Evolutionary conservation across 192 early-diverging fungal genomes (phyloP).

Genomic region (Spinellus fusiger): DNA sequence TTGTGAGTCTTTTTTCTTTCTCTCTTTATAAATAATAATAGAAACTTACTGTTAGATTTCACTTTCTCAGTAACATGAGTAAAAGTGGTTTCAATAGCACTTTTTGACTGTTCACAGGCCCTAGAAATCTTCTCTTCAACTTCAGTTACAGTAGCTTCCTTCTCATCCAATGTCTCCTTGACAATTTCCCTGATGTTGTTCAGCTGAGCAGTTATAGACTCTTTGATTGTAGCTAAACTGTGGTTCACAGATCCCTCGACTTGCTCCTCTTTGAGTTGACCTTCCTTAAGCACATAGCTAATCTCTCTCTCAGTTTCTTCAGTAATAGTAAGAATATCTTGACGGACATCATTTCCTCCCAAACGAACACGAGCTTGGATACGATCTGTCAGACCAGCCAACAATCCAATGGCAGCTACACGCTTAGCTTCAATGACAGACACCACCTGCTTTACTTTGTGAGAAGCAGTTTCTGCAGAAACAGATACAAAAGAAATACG

Average conservation of each 20-base stretch:
- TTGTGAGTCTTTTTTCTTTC: no score
- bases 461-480: neutral
- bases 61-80: neutral
- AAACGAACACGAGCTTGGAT: conserved; percentile 5
- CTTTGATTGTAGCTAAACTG: neutral
- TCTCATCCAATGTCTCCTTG: neutral
- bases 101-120: neutral
- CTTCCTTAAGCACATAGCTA: conserved; percentile 7
- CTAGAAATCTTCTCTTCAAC: neutral
- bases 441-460: conserved; percentile 3
- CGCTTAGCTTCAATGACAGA: conserved; percentile 9
- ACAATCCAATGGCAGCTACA: neutral
- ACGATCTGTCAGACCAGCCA: neutral
- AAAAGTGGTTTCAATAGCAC: conserved; percentile 3
- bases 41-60: conserved; percentile 2
- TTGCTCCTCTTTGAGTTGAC: neutral
- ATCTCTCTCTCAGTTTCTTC: neutral
- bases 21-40: neutral
- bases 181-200: conserved; percentile 8
- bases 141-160: conserved; percentile 1
- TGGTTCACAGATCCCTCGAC: neutral
- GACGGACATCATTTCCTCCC: conserved; percentile 7
- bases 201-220: conserved; percentile 3
- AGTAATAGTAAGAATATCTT: conserved; percentile 11
- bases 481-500: neutral